These are phyloP conservation scores for Salix udensis DNA, from an alignment of 345 rosid species.

Conservation along the genomic window DNA sequence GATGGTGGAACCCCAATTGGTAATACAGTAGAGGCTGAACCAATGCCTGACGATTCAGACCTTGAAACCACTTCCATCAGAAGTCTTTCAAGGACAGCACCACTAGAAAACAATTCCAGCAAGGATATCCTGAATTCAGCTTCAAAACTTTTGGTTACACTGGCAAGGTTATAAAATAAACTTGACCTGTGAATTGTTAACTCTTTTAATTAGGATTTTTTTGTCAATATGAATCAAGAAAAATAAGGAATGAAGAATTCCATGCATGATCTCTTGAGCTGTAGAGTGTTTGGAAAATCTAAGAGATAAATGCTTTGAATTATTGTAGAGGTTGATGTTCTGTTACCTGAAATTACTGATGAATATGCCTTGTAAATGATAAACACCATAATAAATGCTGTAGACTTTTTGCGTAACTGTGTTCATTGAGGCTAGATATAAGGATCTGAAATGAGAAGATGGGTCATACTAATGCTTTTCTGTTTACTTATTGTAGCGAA, in stretches of 20 bases:
- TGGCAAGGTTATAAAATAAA: slow-evolving; percentile 35
- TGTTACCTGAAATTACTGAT: neutral
- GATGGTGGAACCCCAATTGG: slow-evolving; percentile 21
- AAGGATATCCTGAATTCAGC: slow-evolving; percentile 25
- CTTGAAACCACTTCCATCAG: slow-evolving; percentile 18
- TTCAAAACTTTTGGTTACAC: slow-evolving; percentile 27
- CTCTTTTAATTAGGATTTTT: neutral
- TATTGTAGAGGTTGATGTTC: neutral
- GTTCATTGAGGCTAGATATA: neutral
- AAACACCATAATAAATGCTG: neutral
- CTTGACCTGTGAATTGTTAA: too few relatives aligned
- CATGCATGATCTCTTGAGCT: neutral
- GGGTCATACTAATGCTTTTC: neutral
- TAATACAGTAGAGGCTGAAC: slow-evolving; percentile 13
- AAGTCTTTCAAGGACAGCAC: slow-evolving; percentile 17
- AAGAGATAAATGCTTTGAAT: neutral
- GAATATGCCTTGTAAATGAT: neutral
- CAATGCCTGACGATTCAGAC: slow-evolving; percentile 15
- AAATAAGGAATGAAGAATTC: neutral
- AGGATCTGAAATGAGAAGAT: neutral
- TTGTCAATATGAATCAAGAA: neutral
- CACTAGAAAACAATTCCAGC: slow-evolving; percentile 17
- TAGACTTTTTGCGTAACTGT: neutral
- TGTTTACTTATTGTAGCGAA: slow-evolving; percentile 23
- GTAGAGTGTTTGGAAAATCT: neutral